phyloP scores from a whole-genome alignment of 306 rosid genomes.

The Vachellia collinsii region DNA sequence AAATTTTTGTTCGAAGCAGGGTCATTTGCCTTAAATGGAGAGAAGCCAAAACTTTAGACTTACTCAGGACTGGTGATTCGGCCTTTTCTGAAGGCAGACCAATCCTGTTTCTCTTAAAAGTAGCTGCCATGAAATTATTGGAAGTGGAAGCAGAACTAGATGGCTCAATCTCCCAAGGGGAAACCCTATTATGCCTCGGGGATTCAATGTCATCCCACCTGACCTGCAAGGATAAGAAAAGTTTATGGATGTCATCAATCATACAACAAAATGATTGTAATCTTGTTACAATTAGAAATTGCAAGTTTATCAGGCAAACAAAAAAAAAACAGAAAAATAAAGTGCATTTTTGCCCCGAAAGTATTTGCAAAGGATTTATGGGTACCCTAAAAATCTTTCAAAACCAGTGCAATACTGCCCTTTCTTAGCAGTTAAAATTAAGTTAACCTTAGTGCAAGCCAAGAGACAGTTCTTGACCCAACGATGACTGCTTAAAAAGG shows the following conservation, averaged over 20 bases:
- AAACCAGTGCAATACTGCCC: not conserved
- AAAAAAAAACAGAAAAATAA: not conserved
- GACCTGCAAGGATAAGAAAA: slow-evolving; percentile 53
- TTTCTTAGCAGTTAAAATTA: not conserved
- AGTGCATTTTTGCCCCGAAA: not conserved
- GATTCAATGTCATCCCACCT: slow-evolving; percentile 92
- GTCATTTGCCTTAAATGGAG: not conserved
- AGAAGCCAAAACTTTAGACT: slow-evolving; percentile 25
- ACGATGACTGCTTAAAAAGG: not conserved
- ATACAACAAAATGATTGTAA: not conserved
- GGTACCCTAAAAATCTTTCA: not conserved
- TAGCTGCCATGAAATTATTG: slow-evolving; percentile 58
- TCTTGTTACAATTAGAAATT: not conserved
- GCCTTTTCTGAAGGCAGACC: slow-evolving; percentile 61
- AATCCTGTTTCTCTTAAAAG: slow-evolving; percentile 82
- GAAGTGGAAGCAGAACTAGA: slow-evolving; percentile 71
- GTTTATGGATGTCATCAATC: not conserved
- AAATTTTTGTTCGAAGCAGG: not conserved
- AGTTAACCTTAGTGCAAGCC: not conserved
- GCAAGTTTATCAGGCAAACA: too few species aligned
- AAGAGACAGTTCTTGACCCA: not conserved
- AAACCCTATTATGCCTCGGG: slow-evolving; percentile 81
- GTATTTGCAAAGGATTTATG: not conserved
- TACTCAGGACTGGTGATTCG: slow-evolving; percentile 71
- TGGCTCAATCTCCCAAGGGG: slow-evolving; percentile 98